Evolutionary conservation across 768 basidiomycete genomes (phyloP), one percentile per base, ranked within the genome.

Genomic region (Melanogaster broomeanus): DNA sequence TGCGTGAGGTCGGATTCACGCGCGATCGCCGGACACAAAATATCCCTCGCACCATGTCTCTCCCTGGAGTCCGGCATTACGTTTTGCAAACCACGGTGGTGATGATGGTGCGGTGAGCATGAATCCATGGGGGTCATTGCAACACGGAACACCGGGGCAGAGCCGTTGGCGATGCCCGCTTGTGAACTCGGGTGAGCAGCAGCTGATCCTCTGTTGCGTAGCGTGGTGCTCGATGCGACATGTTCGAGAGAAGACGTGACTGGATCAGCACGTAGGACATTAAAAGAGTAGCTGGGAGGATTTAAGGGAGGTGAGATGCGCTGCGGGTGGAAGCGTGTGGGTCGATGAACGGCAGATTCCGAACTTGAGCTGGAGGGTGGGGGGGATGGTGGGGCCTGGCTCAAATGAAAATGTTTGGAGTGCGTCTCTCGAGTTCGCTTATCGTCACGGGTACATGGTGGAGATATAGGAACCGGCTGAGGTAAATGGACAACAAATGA

Each of bases 261-360:
- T 24, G 77, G 76, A 52, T 75, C 72, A 6, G 78, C 73, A 18
- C 74, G 70, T 33, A 76, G 68, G n/a, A 78, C 74, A 57, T 72
- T 74, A 64, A 76, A 79, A 2, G 74, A 75, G 58, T 69, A 73
- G 24, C 31, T 39, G 8, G 63, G 55, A 5, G 52, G 53, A 19
- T 60, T 56, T 3, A 58, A 25, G 6, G 52, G n/a, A 28, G 51
- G 54, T 6, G 61, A 51, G 24, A 48, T 48, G 10, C 43, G 53
- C 21, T 60, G 65, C 15, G 56, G 48, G 4, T 21, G 21, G 6
- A 35, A 33, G 42, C 44, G 42, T 9, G 45, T 35, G 11, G 39
- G 46, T 1, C 44, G 30, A 16, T 53, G 62, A 12, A 55, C 34
- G 2, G 63, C 61, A 3, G 63, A 65, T 30, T 69, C 66, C 30